Conservation (phyloP, 805 yeast genomes). For the Wickerhamomyces subpelliculosus region DNA sequence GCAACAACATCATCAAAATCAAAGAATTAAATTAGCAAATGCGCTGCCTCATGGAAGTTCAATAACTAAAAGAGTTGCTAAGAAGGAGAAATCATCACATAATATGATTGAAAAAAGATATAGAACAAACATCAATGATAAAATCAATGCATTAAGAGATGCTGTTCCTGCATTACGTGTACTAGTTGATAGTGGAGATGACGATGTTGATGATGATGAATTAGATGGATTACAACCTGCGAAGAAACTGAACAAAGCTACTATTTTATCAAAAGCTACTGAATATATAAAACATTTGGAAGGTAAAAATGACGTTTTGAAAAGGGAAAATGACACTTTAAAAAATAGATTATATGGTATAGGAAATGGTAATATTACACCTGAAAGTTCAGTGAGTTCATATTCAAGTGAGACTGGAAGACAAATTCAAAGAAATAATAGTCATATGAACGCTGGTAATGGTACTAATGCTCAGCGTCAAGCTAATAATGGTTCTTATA, state of each 20-base stretch:
- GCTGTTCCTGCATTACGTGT: constrained; percentile 59
- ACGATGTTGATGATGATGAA: constrained; percentile 46
- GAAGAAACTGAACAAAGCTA: constrained; percentile 68
- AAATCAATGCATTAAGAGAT: constrained; percentile 55
- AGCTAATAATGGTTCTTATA: constrained; percentile 16
- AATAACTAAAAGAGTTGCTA: constrained; percentile 14
- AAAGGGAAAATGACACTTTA: constrained; percentile 38
- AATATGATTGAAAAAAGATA: constrained; percentile 69
- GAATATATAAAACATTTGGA: constrained; percentile 75
- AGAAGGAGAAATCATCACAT: constrained; percentile 55
- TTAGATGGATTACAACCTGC: constrained; percentile 76
- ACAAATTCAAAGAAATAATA: constrained; percentile 5
- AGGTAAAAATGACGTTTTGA: constrained; percentile 44
- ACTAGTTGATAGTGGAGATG: constrained; percentile 34
- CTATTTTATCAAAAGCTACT: constrained; percentile 66
- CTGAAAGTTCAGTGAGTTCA: constrained; percentile 11
- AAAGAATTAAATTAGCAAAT: constrained; percentile 13
- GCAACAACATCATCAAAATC: constrained; percentile 4
- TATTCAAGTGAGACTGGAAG: too few relatives aligned
- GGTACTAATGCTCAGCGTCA: constrained; percentile 3
- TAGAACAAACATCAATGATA: constrained; percentile 63
- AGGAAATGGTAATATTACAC: constrained; percentile 12
- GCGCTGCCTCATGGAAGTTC: constrained; percentile 19
- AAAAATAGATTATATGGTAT: constrained; percentile 20
- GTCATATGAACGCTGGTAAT: constrained; percentile 7